phyloP scores from a whole-genome alignment of 1,284 basidiomycete species.

The Leccinum subrobustum region DNA sequence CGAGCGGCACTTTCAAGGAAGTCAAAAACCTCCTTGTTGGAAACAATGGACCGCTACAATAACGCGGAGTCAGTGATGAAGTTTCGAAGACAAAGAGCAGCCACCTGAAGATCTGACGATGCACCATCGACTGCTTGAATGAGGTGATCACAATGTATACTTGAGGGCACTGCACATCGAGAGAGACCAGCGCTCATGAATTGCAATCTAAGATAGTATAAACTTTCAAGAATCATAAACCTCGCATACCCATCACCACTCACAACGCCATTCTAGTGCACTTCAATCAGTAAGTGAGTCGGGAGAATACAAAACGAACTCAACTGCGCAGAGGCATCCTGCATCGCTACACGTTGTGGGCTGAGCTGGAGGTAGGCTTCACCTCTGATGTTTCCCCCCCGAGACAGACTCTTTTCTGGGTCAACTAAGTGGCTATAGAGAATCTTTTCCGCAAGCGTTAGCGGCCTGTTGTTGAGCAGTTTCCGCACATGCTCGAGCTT shows the following conservation, averaged over 20 bases:
- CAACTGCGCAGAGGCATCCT: conserved; percentile 97
- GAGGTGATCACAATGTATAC: conserved; percentile 97
- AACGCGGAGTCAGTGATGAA: conserved; percentile 2
- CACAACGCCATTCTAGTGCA: conserved; percentile 74
- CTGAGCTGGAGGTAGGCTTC: conserved; percentile 88
- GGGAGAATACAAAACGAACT: conserved; percentile 30
- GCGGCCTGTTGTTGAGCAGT: conserved; percentile 66
- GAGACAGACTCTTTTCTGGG: conserved; percentile 70
- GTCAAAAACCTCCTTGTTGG: conserved; percentile 97
- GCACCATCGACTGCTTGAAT: conserved; percentile 90
- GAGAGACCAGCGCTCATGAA: conserved; percentile 97
- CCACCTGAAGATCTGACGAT: conserved; percentile 76
- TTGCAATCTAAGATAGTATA: conserved; percentile 66
- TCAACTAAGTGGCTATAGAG: conserved; percentile 91
- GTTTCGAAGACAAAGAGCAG: background rate
- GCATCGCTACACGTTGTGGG: conserved; percentile 97
- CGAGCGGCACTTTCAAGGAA: conserved; percentile 93
- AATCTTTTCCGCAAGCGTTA: conserved; percentile 97
- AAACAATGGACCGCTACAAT: conserved; percentile 74
- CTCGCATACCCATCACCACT: conserved; percentile 25
- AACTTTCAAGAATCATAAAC: conserved; percentile 3
- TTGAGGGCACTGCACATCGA: conserved; percentile 80
- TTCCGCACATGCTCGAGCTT: conserved; percentile 76
- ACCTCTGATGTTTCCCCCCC: conserved; percentile 74
- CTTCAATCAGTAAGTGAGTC: conserved; percentile 13